These are phyloP conservation scores for Coemansia guatemalensis DNA, from an alignment of 192 early-diverging fungal species.

Conservation along the genomic window DNA sequence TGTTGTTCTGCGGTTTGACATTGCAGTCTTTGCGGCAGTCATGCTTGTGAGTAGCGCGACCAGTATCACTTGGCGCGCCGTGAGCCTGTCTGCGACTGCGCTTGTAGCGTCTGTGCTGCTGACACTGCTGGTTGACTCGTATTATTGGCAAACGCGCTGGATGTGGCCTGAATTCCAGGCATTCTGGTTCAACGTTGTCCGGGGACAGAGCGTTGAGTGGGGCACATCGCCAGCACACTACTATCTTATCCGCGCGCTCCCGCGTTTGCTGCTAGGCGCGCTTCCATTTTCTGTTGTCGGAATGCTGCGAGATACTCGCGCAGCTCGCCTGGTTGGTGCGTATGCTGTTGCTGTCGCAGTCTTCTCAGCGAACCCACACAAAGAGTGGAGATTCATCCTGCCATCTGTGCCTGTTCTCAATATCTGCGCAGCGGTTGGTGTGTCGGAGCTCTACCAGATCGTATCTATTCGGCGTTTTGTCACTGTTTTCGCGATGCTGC, in stretches of 20 bases:
- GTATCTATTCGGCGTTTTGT: conserved; percentile 24
- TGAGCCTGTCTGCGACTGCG: not conserved
- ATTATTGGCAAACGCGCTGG: conserved; percentile 58
- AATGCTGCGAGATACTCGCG: conserved; percentile 46
- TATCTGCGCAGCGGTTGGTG: conserved; percentile 59
- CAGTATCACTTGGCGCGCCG: conserved; percentile 22
- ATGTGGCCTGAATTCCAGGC: conserved; percentile 67
- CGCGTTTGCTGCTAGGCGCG: conserved; percentile 69
- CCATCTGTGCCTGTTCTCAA: conserved; percentile 84
- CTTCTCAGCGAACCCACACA: conserved; percentile 83
- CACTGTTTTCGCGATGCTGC: not conserved
- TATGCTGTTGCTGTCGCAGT: conserved; percentile 57
- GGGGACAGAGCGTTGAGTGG: conserved; percentile 51
- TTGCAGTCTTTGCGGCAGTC: conserved; percentile 51
- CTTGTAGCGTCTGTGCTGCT: conserved; percentile 21
- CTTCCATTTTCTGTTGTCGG: conserved; percentile 64
- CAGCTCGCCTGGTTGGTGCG: conserved; percentile 57
- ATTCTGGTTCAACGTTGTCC: conserved; percentile 64
- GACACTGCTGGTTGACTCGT: conserved; percentile 60
- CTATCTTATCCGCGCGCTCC: conserved; percentile 75
- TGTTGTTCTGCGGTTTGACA: conserved; percentile 63
- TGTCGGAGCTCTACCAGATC: conserved; percentile 20
- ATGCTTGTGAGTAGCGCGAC: conserved; percentile 41
- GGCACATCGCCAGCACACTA: conserved; percentile 62
- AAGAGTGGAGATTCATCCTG: conserved; percentile 95